phyloP scores from a whole-genome alignment of 2,329 filamentous ascomycete genomes.

The Colletotrichum tofieldiae region DNA sequence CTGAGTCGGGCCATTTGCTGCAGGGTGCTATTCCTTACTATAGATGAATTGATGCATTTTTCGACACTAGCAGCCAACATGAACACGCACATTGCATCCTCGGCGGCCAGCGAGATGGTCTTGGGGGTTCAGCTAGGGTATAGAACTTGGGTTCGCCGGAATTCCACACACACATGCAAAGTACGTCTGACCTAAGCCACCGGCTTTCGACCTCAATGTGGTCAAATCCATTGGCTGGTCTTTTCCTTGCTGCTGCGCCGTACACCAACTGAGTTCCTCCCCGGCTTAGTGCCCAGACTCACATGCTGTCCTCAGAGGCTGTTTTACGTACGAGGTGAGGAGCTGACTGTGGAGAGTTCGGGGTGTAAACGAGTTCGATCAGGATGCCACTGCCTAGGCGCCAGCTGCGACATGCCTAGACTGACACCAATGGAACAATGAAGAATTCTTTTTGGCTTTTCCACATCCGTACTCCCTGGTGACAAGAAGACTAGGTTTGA shows the following conservation, averaged over 20 bases:
- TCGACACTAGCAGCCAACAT: constrained; percentile 7
- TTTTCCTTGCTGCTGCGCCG: constrained; percentile 28
- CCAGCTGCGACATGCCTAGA: background rate
- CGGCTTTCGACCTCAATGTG: background rate
- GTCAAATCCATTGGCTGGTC: background rate
- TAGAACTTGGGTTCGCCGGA: background rate
- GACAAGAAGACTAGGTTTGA: background rate
- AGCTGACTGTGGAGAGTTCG: background rate
- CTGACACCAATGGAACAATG: background rate
- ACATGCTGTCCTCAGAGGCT: background rate
- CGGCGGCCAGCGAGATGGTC: background rate
- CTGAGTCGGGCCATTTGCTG: background rate
- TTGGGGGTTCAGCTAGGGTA: background rate
- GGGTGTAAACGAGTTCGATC: background rate
- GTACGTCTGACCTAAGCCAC: constrained; percentile 23
- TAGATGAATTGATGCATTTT: background rate
- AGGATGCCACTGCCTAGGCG: background rate
- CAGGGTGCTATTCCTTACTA: background rate
- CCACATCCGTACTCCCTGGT: background rate
- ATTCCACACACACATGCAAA: background rate
- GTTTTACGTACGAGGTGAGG: background rate
- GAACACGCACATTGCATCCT: constrained; percentile 1
- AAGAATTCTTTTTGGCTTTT: background rate
- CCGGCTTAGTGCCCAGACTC: background rate
- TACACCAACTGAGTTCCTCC: background rate